Conservation (phyloP, 495 filamentous ascomycete genomes). For the Letharia columbiana region DNA sequence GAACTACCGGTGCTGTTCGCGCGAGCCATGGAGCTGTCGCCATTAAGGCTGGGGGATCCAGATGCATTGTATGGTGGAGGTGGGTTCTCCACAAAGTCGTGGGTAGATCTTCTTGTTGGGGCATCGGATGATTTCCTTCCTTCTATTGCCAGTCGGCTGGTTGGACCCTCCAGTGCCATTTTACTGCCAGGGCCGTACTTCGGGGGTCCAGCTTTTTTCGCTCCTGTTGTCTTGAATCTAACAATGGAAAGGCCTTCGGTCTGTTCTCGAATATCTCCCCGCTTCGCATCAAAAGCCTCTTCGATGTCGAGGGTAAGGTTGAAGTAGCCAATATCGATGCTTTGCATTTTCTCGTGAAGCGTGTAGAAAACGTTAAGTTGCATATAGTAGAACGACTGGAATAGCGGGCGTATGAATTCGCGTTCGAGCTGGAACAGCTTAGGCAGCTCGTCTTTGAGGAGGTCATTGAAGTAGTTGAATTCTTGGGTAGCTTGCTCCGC, state of each 20-base stretch:
- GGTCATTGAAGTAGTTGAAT: conserved; percentile 92
- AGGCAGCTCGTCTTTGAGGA: conserved; percentile 91
- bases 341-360: conserved; percentile 94
- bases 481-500: conserved; percentile 89
- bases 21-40: conserved; percentile 34
- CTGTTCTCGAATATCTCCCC: conserved; percentile 73
- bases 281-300: conserved; percentile 79
- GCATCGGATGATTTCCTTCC: conserved; percentile 24
- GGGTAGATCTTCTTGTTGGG: conserved; percentile 32
- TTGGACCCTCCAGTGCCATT: conserved; percentile 33
- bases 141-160: conserved; percentile 30
- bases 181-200: conserved; percentile 45
- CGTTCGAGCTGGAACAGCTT: conserved; percentile 87
- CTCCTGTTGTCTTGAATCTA: conserved; percentile 79
- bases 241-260: conserved; percentile 72
- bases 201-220: conserved; percentile 40
- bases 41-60: conserved; percentile 26
- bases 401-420: conserved; percentile 93
- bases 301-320: conserved; percentile 83
- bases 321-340: conserved; percentile 94
- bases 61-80: conserved; percentile 59
- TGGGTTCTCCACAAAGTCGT: conserved; percentile 50
- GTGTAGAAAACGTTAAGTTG: conserved; percentile 99
- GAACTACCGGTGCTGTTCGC: conserved; percentile 51
- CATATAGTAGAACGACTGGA: conserved; percentile 99